Base-by-base conservation (phyloP, 1,284 basidiomycete species). In the Heliocybe sulcata region DNA sequence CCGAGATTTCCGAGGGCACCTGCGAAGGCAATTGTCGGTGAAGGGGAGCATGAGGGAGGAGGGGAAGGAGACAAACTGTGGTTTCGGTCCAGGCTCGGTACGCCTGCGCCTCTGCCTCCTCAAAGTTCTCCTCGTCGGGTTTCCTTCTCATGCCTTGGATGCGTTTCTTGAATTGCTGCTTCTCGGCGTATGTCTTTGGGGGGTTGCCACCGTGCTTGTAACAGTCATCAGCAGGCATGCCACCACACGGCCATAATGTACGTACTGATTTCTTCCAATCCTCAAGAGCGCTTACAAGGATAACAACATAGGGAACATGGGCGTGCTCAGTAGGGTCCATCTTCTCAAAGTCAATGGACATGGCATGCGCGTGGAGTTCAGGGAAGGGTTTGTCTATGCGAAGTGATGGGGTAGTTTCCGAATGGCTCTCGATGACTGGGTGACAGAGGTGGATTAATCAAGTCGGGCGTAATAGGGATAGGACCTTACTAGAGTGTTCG, bases 91-190 rank as follows among this genome's bases (percentile, higher is more conserved):
- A 92, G 54, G 81, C 83, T 35, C 90, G 80, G 67, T 89, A 90
- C 0, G 88, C 87, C 68, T 94, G 86, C 1, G 84, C 77, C 60
- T 89, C 80, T 0, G 94, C 94, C 69, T 97, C 94, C 61, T 98
- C 95, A 67, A 94, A 94, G 72, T 98, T 98, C 72, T 99, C 96
- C 64, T 96, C 92, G 68, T 99, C 96, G 0, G 72, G 64, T 63
- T 93, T 92, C 57, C 77, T 67, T 62, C 81, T 84, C 75, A 83
- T 81, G 1, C 69, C 72, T 31, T 71, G 69, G 54, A 95, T 73
- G 8, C 57, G 58, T 52, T 80, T 74, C 65, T 94, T 92, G 74
- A 98, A 96, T 20, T 80, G 83, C 57, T 85, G 77, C 62, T 90
- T 87, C 63, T 97, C 91, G 0, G 76, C 77, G 29, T 75, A 75